Evolutionary conservation across 106 monocot genomes (phyloP).

Genomic region (Phalaenopsis equestris): DNA sequence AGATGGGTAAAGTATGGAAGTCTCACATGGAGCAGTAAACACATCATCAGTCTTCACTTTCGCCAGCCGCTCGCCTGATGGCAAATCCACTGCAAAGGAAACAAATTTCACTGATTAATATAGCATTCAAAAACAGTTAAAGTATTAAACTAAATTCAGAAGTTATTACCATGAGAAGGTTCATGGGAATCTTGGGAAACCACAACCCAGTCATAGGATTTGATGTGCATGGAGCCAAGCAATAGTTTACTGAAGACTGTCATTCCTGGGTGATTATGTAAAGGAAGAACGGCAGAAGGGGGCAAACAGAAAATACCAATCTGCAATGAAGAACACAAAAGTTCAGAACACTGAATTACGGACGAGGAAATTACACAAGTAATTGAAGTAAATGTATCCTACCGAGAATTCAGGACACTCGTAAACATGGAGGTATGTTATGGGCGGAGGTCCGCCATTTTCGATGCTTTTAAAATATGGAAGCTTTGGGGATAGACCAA

Average conservation of each 20-base stretch:
- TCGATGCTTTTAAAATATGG: conserved; percentile 19
- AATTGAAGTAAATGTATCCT: not conserved
- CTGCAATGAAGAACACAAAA: conserved; percentile 22
- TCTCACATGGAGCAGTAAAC: conserved; percentile 63
- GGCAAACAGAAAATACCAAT: conserved; percentile 79
- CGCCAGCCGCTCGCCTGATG: conserved; percentile 31
- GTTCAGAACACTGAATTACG: not conserved
- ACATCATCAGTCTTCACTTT: conserved; percentile 47
- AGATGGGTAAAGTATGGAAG: conserved; percentile 74
- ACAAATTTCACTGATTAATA: not conserved
- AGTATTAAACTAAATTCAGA: not conserved
- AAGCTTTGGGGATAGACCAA: conserved; percentile 25
- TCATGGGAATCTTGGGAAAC: conserved; percentile 5
- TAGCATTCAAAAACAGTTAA: not conserved
- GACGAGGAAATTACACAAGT: not conserved
- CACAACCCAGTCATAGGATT: conserved; percentile 77
- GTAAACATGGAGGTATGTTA: conserved; percentile 40
- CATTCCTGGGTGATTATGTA: conserved; percentile 95
- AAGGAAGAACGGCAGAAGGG: conserved; percentile 54
- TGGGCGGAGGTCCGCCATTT: conserved; percentile 3
- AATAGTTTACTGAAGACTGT: conserved; percentile 93
- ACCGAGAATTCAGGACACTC: conserved; percentile 38
- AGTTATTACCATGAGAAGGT: conserved; percentile 17
- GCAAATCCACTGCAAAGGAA: conserved; percentile 12
- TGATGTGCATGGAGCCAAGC: conserved; percentile 83